Evolutionary conservation across 768 basidiomycete species (phyloP), one percentile per base, ranked within the genome.

Genomic region (Kwoniella dendrophila): DNA sequence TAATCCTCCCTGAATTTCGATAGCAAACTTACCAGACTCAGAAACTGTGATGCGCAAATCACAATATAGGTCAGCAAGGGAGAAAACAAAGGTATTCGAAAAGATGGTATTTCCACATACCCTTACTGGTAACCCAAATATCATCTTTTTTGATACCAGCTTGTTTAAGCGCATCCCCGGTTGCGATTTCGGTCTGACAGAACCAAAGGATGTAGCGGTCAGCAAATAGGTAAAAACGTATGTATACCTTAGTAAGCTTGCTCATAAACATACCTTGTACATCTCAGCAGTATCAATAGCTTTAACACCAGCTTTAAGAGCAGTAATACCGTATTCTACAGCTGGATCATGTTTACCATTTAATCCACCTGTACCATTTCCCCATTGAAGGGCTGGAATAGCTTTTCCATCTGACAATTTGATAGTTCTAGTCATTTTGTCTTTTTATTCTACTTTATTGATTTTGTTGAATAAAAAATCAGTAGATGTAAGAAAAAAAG

Each of bases 341-440:
- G 69, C 73, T 7, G 49, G 50, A 64, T 68, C 66, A 3, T 68
- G 61, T 3, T 65, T 59, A 24, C 60, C 51, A 29, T 27, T 27
- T 26, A 65, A 20, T 40, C 54, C 58, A 2, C 58, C 63, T n/a
- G 64, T 51, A 18, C 73, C 73, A 53, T 70, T 73, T 27, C 73
- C 77, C 77, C 72, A 79, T 26, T 55, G 72, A 36, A 78, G 56
- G 29, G 66, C 67, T n/a, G 77, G 77, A 60, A 79, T 77, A 22
- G 50, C 8, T 11, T 65, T 71, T 26, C 74, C 75, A 59, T 80
- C 74, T 34, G 59, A 59, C 29, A 78, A 64, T n/a, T 60, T 62
- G 60, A 78, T 64, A 1, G 67, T 65, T 16, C 69, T 57, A 18
- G 63, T 47, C 70, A 71, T 71, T 33, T 43, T 60, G 18, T 11